Base-by-base conservation (phyloP, 345 rosid species). In the Zanthoxylum bungeanum region DNA sequence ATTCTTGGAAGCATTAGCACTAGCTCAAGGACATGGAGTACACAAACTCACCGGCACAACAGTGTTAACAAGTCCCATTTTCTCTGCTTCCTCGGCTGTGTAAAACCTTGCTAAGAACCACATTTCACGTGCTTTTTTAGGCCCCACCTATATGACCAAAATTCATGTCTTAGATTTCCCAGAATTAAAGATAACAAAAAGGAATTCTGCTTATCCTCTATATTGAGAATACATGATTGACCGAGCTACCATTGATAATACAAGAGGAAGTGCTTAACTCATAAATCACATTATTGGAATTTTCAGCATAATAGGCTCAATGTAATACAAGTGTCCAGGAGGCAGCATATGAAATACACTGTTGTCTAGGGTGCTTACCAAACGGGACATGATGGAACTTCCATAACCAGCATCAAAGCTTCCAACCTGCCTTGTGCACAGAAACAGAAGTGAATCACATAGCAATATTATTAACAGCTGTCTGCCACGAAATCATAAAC, bases 371-470 rank as follows among this genome's bases (percentile, higher is more conserved):
- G 39, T 62, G 49, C 86, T 83, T 83, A 92, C 98, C 92, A 94
- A 83, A 64, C 98, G 93, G 68, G 98, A 90, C 97, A 92, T 94
- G 71, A 92, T 83, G 47, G 98, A 90, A 74, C 98, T 89, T 71
- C 98, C 98, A 66, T 94, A 94, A 71, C 98, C 98, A 68, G 97
- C 98, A 84, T 94, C 98, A 78, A 94, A 94, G 80, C 98, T 94
- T 75, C 98, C 98, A 60, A 92, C 98, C 97, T 94, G 77, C n/a
- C 63, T 60, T 50, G 33, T n/a, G 11, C 19, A 74, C 4, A 50
- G 46, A 66, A 24, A 57, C 53, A 31, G 27, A 57, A 9, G 5
- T 28, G 8, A 70, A 5, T 22, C 5, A 10, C 17, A 36, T 27
- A 42, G 42, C 49, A 58, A 68, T 19, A 17, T 33, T 24, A 40